Conservation (phyloP, 2,329 filamentous ascomycete genomes). For the Truncatella angustata region DNA sequence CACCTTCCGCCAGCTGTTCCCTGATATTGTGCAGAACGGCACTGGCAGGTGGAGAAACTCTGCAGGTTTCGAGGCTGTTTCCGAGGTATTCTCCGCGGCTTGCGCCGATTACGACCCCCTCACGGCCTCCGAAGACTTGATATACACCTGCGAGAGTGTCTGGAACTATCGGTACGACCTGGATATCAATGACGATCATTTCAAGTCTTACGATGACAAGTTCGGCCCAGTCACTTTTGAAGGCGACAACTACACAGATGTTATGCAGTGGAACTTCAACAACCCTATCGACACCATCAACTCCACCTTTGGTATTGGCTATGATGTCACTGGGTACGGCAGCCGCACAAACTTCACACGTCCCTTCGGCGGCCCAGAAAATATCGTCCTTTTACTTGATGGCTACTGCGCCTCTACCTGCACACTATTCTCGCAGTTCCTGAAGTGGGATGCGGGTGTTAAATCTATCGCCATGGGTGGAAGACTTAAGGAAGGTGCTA, state of each 20-base stretch:
- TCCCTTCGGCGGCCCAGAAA: slow-evolving; percentile 53
- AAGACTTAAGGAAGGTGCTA: slow-evolving; percentile 41
- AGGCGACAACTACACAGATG: slow-evolving; percentile 52
- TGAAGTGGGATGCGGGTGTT: slow-evolving; percentile 51
- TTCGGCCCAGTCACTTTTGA: slow-evolving; percentile 39
- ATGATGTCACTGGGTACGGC: slow-evolving; percentile 50
- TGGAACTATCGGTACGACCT: slow-evolving; percentile 53
- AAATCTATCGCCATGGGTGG: slow-evolving; percentile 54
- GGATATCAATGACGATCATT: slow-evolving; percentile 46
- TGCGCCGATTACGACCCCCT: slow-evolving; percentile 25
- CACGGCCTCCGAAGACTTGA: slow-evolving; percentile 23
- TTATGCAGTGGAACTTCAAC: slow-evolving; percentile 51
- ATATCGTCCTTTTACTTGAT: slow-evolving; percentile 59
- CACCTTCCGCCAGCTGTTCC: slow-evolving; percentile 54
- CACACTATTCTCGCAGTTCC: slow-evolving; percentile 53
- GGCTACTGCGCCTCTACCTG: slow-evolving; percentile 60
- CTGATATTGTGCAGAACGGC: slow-evolving; percentile 39
- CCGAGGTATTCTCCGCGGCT: slow-evolving; percentile 25
- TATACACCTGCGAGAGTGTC: slow-evolving; percentile 45
- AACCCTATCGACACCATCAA: slow-evolving; percentile 40
- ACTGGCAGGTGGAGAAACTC: slow-evolving; percentile 38
- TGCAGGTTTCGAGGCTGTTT: slow-evolving; percentile 35
- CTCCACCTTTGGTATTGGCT: slow-evolving; percentile 38
- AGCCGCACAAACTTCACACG: slow-evolving; percentile 43
- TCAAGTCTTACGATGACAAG: slow-evolving; percentile 45